These are phyloP conservation scores for Tolypocladium tundrense DNA, from an alignment of 2,329 filamentous ascomycete genomes.

Conservation along the genomic window DNA sequence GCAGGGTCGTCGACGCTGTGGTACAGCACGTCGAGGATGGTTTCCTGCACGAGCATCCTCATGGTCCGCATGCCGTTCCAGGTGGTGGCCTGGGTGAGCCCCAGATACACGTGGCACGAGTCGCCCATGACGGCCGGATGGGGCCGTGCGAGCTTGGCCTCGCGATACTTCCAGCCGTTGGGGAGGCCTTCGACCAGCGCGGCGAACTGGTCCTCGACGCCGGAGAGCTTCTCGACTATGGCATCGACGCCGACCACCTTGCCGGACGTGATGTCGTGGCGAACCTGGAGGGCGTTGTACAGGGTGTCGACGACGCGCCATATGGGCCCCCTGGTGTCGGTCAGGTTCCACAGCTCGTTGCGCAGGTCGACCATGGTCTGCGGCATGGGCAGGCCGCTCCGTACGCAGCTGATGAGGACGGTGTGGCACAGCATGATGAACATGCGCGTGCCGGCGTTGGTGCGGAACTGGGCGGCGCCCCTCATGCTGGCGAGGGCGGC, in stretches of 20 bases:
- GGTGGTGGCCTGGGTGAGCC: conserved; percentile 31
- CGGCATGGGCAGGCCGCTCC: conserved; percentile 37
- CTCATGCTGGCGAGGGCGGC: conserved; percentile 38
- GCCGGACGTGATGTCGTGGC: conserved; percentile 33
- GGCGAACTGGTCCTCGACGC: conserved; percentile 33
- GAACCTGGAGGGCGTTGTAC: conserved; percentile 34
- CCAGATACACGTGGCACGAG: conserved; percentile 34
- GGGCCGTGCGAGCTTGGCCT: conserved; percentile 24
- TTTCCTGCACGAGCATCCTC: conserved; percentile 37
- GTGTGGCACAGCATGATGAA: conserved; percentile 43
- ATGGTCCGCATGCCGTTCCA: conserved; percentile 38
- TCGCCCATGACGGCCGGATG: conserved; percentile 31
- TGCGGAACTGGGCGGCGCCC: conserved; percentile 35
- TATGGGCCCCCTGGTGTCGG: conserved; percentile 26
- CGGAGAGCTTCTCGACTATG: conserved; percentile 24
- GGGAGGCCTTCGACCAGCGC: conserved; percentile 27
- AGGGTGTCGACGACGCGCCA: conserved; percentile 33
- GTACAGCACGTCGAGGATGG: conserved; percentile 32
- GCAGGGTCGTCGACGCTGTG: conserved; percentile 18
- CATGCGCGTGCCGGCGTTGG: conserved; percentile 36
- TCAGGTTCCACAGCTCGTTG: conserved; percentile 25
- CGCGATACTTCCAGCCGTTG: conserved; percentile 29
- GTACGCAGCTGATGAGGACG: conserved; percentile 41
- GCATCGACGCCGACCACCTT: conserved; percentile 23
- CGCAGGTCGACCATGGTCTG: conserved; percentile 35